Evolutionary conservation across 768 basidiomycete species (phyloP).

Genomic region (Xerocomellus intermedius): DNA sequence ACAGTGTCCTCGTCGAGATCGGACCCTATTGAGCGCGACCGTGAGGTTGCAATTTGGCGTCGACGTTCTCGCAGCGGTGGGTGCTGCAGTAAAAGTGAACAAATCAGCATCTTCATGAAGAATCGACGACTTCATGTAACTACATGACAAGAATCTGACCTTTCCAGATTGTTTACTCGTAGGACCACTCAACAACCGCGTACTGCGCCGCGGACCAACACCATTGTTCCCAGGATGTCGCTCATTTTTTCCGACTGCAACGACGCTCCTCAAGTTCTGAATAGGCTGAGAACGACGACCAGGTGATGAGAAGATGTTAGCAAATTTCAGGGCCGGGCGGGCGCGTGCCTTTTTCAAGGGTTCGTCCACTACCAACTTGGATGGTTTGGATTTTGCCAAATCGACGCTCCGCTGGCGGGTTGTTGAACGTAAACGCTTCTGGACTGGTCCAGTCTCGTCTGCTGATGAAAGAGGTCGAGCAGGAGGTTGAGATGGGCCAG

Average conservation of each 20-base stretch:
- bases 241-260: conserved; percentile 51
- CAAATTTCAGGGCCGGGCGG: conserved; percentile 83
- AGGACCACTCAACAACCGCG: conserved; percentile 62
- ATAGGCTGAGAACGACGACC: conserved; percentile 76
- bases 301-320: conserved; percentile 86
- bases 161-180: conserved; percentile 55
- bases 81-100: conserved; percentile 28
- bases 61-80: conserved; percentile 54
- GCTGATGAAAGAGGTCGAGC: conserved; percentile 75
- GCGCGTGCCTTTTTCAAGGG: conserved; percentile 88
- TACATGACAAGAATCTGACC: conserved; percentile 37
- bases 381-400: conserved; percentile 52
- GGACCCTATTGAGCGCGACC: conserved; percentile 64
- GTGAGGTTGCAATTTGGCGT: conserved; percentile 51
- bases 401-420: conserved; percentile 51
- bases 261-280: conserved; percentile 58
- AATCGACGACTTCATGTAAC: background rate
- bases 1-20: conserved; percentile 67
- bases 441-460: conserved; percentile 76
- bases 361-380: conserved; percentile 64
- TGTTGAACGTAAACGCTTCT: conserved; percentile 72
- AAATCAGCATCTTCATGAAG: conserved; percentile 6
- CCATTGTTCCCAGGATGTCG: conserved; percentile 42
- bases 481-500: conserved; percentile 46
- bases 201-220: conserved; percentile 65